Evolutionary conservation across 2,329 filamentous ascomycete species (phyloP).

Genomic region (Amphichorda felina): DNA sequence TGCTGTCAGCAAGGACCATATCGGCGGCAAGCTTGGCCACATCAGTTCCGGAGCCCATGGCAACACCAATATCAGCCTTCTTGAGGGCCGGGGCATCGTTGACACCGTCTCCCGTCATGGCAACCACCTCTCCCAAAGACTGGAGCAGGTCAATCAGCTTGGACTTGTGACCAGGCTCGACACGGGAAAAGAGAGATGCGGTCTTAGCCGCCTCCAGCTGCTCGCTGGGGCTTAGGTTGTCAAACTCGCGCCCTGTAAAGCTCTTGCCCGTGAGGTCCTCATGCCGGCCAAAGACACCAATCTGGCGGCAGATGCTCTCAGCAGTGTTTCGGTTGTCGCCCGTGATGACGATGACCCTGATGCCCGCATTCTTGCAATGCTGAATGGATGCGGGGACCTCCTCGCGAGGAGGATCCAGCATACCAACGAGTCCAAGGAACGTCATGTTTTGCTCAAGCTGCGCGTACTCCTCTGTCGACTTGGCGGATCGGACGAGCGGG

Average conservation of each 20-base stretch:
- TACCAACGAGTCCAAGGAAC: conserved; percentile 82
- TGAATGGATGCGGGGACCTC: conserved; percentile 79
- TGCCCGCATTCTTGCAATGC: conserved; percentile 86
- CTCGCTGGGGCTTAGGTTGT: conserved; percentile 65
- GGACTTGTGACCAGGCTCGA: conserved; percentile 94
- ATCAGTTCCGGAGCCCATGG: conserved; percentile 96
- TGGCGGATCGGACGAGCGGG: conserved; percentile 60
- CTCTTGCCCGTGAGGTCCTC: conserved; percentile 88
- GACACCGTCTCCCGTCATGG: conserved; percentile 98
- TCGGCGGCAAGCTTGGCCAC: conserved; percentile 94
- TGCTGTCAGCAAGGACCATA: conserved; percentile 97
- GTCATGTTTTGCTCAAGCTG: conserved; percentile 91
- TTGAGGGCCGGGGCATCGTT: conserved; percentile 97
- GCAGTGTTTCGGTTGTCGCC: conserved; percentile 97
- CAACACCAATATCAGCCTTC: conserved; percentile 97
- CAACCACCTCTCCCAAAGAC: conserved; percentile 84
- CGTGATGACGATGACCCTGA: conserved; percentile 94
- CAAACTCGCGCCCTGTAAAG: conserved; percentile 90
- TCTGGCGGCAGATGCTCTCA: conserved; percentile 94
- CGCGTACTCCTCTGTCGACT: conserved; percentile 72
- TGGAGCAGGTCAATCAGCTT: conserved; percentile 94
- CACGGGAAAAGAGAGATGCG: conserved; percentile 89
- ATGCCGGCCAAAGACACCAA: conserved; percentile 74
- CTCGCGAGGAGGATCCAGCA: conserved; percentile 91
- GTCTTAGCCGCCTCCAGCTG: conserved; percentile 74